phyloP scores from a whole-genome alignment of 176 grass and related monocot species.

The Triticum monococcum region DNA sequence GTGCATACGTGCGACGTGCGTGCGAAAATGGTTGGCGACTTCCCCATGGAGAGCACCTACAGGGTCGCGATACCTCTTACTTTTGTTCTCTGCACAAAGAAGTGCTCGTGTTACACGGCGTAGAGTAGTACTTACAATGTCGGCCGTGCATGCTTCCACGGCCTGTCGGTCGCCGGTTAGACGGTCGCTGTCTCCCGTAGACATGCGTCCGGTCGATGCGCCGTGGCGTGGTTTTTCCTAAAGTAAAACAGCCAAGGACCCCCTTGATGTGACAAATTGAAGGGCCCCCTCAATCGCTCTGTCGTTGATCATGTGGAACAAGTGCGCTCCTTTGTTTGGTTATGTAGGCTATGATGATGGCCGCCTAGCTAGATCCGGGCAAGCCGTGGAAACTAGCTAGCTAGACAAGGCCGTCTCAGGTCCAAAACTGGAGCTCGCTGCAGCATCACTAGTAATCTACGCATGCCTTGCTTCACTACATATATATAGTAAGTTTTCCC shows the following conservation, averaged over 20 bases:
- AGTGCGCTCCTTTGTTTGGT: not conserved
- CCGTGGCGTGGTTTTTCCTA: not conserved
- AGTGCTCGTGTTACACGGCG: no score
- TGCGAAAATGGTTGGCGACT: no score
- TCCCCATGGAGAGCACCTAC: no score
- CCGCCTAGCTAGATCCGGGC: not conserved
- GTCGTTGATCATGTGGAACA: not conserved
- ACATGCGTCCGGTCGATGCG: constrained; percentile 5
- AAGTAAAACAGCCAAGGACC: not conserved
- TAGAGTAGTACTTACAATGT: not conserved
- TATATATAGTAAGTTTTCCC: no score
- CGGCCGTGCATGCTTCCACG: not conserved
- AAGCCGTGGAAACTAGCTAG: not conserved
- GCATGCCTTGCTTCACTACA: no score
- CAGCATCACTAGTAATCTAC: no score
- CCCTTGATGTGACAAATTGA: not conserved
- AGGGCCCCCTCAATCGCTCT: not conserved
- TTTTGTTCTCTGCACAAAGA: no score
- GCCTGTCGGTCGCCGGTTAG: not conserved
- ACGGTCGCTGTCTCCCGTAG: not conserved
- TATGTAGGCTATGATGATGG: not conserved
- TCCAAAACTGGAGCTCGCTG: not conserved
- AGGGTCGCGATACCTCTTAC: no score
- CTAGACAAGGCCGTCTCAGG: not conserved
- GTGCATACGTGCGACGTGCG: no score